Evolutionary conservation across 176 grass and related monocot species (phyloP), one percentile per base, ranked within the genome.

Genomic region (Melocanna baccifera): DNA sequence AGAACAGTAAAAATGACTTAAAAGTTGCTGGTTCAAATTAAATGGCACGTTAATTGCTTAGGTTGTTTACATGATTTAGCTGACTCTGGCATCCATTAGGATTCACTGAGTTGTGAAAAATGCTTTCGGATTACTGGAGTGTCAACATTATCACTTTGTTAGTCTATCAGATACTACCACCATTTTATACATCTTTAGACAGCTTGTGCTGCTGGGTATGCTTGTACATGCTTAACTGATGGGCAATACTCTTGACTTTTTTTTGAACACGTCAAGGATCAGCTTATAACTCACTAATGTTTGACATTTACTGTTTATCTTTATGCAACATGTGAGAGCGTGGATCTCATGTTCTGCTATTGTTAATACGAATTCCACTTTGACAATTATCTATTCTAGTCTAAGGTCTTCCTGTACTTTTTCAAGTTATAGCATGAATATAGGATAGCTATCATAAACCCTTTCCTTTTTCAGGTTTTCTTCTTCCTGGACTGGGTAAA

Each of bases 401-500:
- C 83, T 23, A 87, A 26, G 16, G 59, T 53, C 70, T 12, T 71
- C 8, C 7, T 79, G 10, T 81, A 62, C 42, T 71, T 79, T 65
- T 46, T 59, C 7, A 70, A 75, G 9, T 55, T 76, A 42, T 53
- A 75, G 46, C 63, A 75, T 83, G 25, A 9, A 50, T 84, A 51
- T 23, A 84, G 39, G 63, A 77, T 53, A 78, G 34, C 78, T 73
- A 86, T 32, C 64, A 42, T 30, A 79, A 87, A 12, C 34, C 65
- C 4, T 63, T 85, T 68, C 53, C 47, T 83, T 89, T 77, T 89
- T 69, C 91, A 95, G 96, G 96, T 98, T 86, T 93, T 93, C 61
- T 91, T 85, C 77, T 95, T 98, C 91, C 78, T 98, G 70, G 89
- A 92, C 67, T 97, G 92, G 88, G 88, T 94, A 74, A 99, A 96